A percentile compares a stretch with the other conserved stretches of the same genome.
These are phyloP conservation scores for Pistacia vera DNA, from an alignment of 345 rosid genomes.

Conservation along the genomic window DNA sequence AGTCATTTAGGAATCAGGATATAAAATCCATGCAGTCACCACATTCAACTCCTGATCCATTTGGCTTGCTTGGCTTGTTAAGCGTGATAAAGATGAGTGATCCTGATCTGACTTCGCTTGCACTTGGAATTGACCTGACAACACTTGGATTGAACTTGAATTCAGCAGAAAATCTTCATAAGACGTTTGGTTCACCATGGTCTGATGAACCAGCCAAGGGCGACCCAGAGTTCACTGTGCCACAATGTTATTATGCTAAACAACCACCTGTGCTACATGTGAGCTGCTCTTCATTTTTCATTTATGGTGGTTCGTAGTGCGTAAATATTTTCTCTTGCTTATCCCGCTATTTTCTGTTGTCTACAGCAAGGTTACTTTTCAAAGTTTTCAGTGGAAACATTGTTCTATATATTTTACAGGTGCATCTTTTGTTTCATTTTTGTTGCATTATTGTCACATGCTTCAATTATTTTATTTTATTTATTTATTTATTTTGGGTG, in stretches of 20 bases:
- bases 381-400: constrained; percentile 68
- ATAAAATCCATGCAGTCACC: constrained; percentile 61
- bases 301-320: neutral
- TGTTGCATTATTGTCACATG: neutral
- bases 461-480: neutral
- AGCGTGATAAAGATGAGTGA: constrained; percentile 77
- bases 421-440: constrained; percentile 21
- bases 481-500: neutral
- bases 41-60: constrained; percentile 77
- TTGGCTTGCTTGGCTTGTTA: constrained; percentile 79
- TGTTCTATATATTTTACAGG: constrained; percentile 96
- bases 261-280: constrained; percentile 82
- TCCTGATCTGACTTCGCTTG: constrained; percentile 76
- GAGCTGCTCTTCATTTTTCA: constrained; percentile 26
- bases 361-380: constrained; percentile 86
- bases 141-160: constrained; percentile 94
- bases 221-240: constrained; percentile 89
- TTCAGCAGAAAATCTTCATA: constrained; percentile 86
- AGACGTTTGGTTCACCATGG: constrained; percentile 99
- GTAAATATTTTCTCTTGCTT: neutral
- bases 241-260: constrained; percentile 89
- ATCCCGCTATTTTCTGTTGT: constrained; percentile 19
- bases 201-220: constrained; percentile 95
- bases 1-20: constrained; percentile 86
- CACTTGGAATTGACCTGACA: constrained; percentile 93